Evolutionary conservation across 2,329 filamentous ascomycete genomes (phyloP).

Genomic region (Colletotrichum sp.): DNA sequence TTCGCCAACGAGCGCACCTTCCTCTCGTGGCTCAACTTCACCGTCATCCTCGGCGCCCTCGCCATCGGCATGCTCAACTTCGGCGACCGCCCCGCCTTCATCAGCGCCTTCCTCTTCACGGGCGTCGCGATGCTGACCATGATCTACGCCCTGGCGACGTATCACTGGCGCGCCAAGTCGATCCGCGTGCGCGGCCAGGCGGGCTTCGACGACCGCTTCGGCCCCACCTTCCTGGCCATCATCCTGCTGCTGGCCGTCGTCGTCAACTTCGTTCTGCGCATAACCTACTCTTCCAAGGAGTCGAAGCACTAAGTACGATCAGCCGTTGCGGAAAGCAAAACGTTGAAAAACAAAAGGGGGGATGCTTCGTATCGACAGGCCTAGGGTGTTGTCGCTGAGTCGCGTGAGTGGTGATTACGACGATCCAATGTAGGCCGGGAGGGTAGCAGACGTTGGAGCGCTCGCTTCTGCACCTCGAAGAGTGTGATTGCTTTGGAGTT

Average conservation of each 20-base stretch:
- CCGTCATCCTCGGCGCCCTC: conserved; percentile 94
- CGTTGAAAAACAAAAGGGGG: background rate
- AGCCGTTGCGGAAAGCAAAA: background rate
- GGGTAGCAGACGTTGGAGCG: background rate
- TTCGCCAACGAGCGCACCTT: conserved; percentile 99
- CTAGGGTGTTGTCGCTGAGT: background rate
- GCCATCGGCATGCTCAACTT: conserved; percentile 98
- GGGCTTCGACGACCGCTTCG: conserved; percentile 95
- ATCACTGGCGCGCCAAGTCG: conserved; percentile 95
- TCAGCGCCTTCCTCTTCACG: conserved; percentile 93
- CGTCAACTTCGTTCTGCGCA: conserved; percentile 91
- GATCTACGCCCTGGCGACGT: conserved; percentile 92
- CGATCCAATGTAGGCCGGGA: background rate
- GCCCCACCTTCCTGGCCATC: conserved; percentile 87
- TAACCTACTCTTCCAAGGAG: conserved; percentile 52
- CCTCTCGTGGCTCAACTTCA: conserved; percentile 99
- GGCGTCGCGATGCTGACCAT: conserved; percentile 93
- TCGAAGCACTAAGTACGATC: conserved; percentile 25
- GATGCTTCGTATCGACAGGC: background rate
- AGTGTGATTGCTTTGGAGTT: background rate
- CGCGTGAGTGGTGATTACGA: background rate
- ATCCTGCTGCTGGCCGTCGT: conserved; percentile 88
- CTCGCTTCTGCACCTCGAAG: background rate
- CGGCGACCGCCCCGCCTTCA: conserved; percentile 91
- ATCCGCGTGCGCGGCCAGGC: conserved; percentile 91